Evolutionary conservation across 2,329 filamentous ascomycete genomes (phyloP), one percentile per base, ranked within the genome.

Genomic region (Aspergillus novofumigatus): DNA sequence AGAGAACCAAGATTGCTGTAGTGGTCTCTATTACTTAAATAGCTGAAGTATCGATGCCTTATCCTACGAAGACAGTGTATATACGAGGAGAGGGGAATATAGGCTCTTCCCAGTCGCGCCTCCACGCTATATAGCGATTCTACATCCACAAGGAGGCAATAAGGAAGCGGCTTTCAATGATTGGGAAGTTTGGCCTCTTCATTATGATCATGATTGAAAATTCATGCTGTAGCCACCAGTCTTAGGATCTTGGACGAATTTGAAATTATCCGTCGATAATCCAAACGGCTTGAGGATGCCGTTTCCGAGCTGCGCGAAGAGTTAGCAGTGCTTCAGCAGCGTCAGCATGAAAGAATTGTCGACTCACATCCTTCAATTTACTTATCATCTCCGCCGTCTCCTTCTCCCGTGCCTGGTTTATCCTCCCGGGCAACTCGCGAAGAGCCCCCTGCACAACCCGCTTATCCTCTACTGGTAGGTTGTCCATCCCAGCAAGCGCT

Each of bases 351-450:
- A 4, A 17, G 23, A 9, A 9, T 49, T 17, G 17, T 52, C 35
- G 52, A 80, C 83, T 77, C 63, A 86, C 84, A 65, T 88, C 86
- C 71, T 96, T 97, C 66, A 99, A 76, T 78, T 97, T 97, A 20
- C 89, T 90, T 92, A 96, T 96, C 92, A 97, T 97, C 77, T 99
- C 93, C 2, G 84, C 87, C 83, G 94, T 91, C 75, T 99, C 94
- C 65, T 83, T 83, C 69, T 96, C 88, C 75, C 92, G 91, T 1
- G 92, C 92, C 20, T 83, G 83, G 62, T 93, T 90, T 51, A 91
- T 83, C 60, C 82, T 81, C 1, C 82, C 78, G 1, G 91, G 90
- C 42, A 97, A 75, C 23, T 79, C 77, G 14, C 80, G 74, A 58
- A 95, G 78, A 64, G 91, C 88, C 28, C 79, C 75, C 53, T 85